Percentiles rank a stretch among this genome's conserved stretches.
These are phyloP conservation scores for Obelidium mucronatum DNA, from an alignment of 192 early-diverging fungal species.

Conservation along the genomic window DNA sequence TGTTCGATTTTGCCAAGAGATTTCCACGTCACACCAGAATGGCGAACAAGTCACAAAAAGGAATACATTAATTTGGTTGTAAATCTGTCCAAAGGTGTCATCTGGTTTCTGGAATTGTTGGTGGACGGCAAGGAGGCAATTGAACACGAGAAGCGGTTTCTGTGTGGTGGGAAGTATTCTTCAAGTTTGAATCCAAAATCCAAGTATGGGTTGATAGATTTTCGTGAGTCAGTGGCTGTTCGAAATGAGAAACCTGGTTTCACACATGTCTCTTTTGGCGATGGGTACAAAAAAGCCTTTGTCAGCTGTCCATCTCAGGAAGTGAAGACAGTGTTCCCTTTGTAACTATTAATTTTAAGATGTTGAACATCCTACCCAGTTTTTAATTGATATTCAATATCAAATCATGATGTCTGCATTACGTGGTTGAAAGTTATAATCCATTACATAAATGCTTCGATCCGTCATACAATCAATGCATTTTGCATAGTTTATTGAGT, in stretches of 20 bases:
- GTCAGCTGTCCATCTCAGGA: no score
- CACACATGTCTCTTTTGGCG: neutral
- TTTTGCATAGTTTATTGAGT: no score
- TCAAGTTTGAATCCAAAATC: neutral
- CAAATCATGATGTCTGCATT: no score
- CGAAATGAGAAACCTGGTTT: neutral
- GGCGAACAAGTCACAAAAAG: neutral
- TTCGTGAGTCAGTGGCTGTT: neutral
- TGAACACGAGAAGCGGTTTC: neutral
- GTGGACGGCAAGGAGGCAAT: neutral
- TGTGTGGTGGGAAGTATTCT: neutral
- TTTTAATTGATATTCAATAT: no score
- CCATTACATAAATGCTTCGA: no score
- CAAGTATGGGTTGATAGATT: neutral
- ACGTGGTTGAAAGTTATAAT: no score
- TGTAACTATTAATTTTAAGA: no score
- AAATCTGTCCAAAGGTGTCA: neutral
- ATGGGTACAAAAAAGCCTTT: no score
- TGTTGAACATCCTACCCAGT: no score
- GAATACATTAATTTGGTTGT: neutral
- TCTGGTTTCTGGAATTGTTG: neutral
- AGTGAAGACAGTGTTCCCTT: no score
- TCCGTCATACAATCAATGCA: no score
- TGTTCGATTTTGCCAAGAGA: neutral
- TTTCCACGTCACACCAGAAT: neutral